Evolutionary conservation across 768 basidiomycete genomes (phyloP).

Genomic region (Thelephora ganbajun): DNA sequence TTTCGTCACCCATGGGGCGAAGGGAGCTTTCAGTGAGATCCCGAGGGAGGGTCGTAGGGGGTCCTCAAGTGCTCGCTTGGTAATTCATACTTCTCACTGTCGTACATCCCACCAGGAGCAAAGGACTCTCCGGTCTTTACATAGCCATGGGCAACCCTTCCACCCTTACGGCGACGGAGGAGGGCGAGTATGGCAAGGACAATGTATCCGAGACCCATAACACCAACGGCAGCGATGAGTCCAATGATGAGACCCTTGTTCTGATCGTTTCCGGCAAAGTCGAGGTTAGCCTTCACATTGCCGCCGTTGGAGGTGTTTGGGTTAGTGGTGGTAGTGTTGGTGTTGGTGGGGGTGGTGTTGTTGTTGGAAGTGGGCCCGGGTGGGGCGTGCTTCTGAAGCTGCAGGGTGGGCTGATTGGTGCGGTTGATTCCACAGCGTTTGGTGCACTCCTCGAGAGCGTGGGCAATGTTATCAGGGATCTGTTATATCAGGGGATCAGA

Average conservation of each 20-base stretch:
- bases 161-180: neutral
- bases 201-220: neutral
- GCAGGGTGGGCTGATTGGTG: slow-evolving; percentile 12
- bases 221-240: neutral
- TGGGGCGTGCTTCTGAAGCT: slow-evolving; percentile 14
- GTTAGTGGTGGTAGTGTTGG: neutral
- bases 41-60: neutral
- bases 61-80: neutral
- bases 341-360: neutral
- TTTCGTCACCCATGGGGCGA: no score
- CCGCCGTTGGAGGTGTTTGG: neutral
- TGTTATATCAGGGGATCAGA: neutral
- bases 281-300: neutral
- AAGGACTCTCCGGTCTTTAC: neutral
- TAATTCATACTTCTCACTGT: neutral
- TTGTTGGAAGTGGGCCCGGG: slow-evolving; percentile 7
- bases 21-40: neutral
- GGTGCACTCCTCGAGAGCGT: slow-evolving; percentile 15
- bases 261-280: neutral
- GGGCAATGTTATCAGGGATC: slow-evolving; percentile 19
- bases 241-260: neutral
- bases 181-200: neutral
- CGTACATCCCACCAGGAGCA: neutral
- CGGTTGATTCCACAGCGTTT: slow-evolving; percentile 14
- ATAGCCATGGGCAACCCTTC: neutral